Evolutionary conservation across 306 rosid genomes (phyloP).

Genomic region (Glycine soja): DNA sequence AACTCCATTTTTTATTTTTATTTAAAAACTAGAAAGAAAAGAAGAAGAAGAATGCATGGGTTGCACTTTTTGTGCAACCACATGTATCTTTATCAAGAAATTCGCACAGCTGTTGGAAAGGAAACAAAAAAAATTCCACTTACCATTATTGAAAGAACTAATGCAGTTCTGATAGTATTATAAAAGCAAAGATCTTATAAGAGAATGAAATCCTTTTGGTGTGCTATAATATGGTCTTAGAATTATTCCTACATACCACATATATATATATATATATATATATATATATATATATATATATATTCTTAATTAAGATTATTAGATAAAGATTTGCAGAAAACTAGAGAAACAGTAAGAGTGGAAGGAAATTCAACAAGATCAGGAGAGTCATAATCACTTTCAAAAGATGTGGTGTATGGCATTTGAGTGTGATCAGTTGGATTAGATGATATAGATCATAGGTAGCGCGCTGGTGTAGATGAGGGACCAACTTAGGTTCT

Average conservation of each 20-base stretch:
- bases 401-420: conserved; percentile 61
- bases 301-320: background rate
- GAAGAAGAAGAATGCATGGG: background rate
- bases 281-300: background rate
- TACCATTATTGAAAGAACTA: conserved; percentile 17
- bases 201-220: background rate
- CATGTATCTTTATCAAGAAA: conserved; percentile 52
- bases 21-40: background rate
- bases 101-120: conserved; percentile 14
- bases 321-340: conserved; percentile 10
- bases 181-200: background rate
- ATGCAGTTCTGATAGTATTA: conserved; percentile 23
- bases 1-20: background rate
- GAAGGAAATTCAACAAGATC: conserved; percentile 18
- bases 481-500: conserved; percentile 93
- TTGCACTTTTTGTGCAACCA: conserved; percentile 13
- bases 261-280: too few species aligned
- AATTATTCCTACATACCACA: background rate
- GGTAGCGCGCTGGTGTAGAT: conserved; percentile 50
- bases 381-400: conserved; percentile 44
- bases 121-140: conserved; percentile 44
- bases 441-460: conserved; percentile 49
- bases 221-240: background rate
- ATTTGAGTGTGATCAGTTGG: conserved; percentile 38
- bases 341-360: background rate